Evolutionary conservation across 2,329 filamentous ascomycete genomes (phyloP).

Genomic region (Raffaelea arxii): DNA sequence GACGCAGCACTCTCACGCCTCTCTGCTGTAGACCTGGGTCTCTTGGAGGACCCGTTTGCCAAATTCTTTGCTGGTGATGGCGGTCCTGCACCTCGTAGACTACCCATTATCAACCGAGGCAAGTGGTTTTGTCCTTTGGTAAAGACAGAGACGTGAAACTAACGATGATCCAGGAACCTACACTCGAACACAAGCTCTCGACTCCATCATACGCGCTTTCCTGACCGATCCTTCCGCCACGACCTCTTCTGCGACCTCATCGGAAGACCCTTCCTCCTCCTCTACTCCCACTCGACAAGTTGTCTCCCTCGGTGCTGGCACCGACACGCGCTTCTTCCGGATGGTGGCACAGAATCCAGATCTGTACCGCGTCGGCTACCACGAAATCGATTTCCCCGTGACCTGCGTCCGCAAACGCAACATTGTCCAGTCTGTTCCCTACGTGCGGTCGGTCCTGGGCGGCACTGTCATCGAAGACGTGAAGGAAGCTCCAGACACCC

Average conservation of each 20-base stretch:
- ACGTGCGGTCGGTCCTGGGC: slow-evolving; percentile 28
- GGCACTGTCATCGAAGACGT: slow-evolving; percentile 20
- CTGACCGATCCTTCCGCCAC: slow-evolving; percentile 29
- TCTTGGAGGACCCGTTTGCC: slow-evolving; percentile 75
- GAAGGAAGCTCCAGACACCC: too few species aligned
- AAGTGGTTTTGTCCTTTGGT: slow-evolving; percentile 13
- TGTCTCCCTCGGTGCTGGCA: slow-evolving; percentile 85
- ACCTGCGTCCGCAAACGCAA: slow-evolving; percentile 61
- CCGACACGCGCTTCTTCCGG: slow-evolving; percentile 81
- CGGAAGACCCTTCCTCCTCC: slow-evolving; percentile 14
- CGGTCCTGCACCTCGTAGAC: slow-evolving; percentile 47
- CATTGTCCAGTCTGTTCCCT: slow-evolving; percentile 36
- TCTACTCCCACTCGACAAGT: slow-evolving; percentile 53
- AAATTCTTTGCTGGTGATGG: slow-evolving; percentile 48
- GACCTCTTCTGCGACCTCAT: not conserved
- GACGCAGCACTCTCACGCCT: slow-evolving; percentile 84
- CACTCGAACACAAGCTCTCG: slow-evolving; percentile 74
- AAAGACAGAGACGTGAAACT: not conserved
- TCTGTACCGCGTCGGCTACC: slow-evolving; percentile 54
- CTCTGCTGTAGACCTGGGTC: slow-evolving; percentile 79
- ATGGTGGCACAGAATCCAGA: slow-evolving; percentile 39
- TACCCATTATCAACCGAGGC: slow-evolving; percentile 95
- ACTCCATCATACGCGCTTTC: slow-evolving; percentile 66
- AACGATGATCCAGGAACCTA: slow-evolving; percentile 62
- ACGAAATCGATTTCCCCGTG: slow-evolving; percentile 81